Base-by-base conservation (phyloP, 2,329 filamentous ascomycete species). In the Cladosporium velox region DNA sequence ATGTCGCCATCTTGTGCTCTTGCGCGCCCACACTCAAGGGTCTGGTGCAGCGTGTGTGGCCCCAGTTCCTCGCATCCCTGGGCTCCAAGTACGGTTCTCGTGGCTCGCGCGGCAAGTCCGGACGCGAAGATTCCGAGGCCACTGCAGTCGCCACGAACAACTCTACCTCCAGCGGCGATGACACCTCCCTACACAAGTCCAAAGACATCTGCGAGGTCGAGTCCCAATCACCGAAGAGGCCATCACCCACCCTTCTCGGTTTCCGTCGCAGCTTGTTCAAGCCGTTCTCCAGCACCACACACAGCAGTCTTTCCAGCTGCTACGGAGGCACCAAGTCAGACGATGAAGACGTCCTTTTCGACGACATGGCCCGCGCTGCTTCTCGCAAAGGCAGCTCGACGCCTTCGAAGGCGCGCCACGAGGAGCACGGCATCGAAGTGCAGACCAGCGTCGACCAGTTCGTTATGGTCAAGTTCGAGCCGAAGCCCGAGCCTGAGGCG, bases 31-130 rank as follows among this genome's bases (percentile, higher is more conserved):
- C 63, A 4, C 63, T 65, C 1, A 65, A 65, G 26, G 54, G 54
- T 21, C 55, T 65, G 30, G 30, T 65, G 18, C 54, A 59, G 41
- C 63, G 63, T 38, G 54, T 65, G 41, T 75, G 55, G 66, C 73
- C 26, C 61, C 66, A 28, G 66, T 64, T 64, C 61, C 61, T 64
- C 21, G 26, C 35, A 28, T 57, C 61, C 4, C 32, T 64, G 24
- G 61, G 51, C 51, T 64, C 61, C 24, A 52, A 35, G 35, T 64
- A 64, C 51, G 61, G 21, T 12, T 64, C 61, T 38, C 61, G 61
- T 47, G 61, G 61, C 34, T 64, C 61, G 18, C 35, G 51, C 24
- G 61, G 61, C 61, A 64, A 4, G 26, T 64, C 61, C n/a, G 61
- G 61, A 15, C 49, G 61, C 35, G 57, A 47, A 41, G 57, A 59